Evolutionary conservation across 331 rosid genomes (phyloP), one percentile per base, ranked within the genome.

Genomic region (Saraca asoca): DNA sequence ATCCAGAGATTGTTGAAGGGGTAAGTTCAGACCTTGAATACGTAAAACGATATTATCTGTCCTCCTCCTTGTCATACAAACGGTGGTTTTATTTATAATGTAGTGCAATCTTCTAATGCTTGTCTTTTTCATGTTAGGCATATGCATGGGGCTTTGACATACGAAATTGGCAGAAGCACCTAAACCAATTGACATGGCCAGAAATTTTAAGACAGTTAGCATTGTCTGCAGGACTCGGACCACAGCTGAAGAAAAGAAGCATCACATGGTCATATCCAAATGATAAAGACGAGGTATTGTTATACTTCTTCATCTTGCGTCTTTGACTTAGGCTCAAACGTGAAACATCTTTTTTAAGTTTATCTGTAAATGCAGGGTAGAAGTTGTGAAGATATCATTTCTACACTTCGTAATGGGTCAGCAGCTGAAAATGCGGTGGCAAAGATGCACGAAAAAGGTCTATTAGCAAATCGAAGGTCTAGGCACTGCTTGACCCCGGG

Each of bases 111-210:
- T 41, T 65, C 34, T 71, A 46, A 74, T 68, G 62, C n/a, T 43
- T 52, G 19, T 41, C 31, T 45, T 78, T 64, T 65, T 52, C 11
- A 10, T 75, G 57, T 77, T 68, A 94, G 96, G 99, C 99, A 48
- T 90, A 94, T 75, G 85, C 96, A 15, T 94, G 98, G 98, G 98
- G 98, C 50, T 90, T 90, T 88, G 98, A 94, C 76, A 94, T 94
- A 72, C 77, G 92, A 57, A 90, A 88, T 73, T 94, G 98, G 98
- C 96, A 93, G 83, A 79, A 76, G 82, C 95, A 87, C 84, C 76
- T 93, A 70, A 90, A 87, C 82, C 90, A 89, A 42, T 81, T 86
- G 73, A 90, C 98, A 48, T 93, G 98, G 98, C 95, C 95, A 51
- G 98, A 93, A 81, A 80, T 93, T 72, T 80, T 90, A 65, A 82